These are phyloP conservation scores for Lignosus rhinocerotis DNA, from an alignment of 1,284 basidiomycete genomes.

Conservation along the genomic window DNA sequence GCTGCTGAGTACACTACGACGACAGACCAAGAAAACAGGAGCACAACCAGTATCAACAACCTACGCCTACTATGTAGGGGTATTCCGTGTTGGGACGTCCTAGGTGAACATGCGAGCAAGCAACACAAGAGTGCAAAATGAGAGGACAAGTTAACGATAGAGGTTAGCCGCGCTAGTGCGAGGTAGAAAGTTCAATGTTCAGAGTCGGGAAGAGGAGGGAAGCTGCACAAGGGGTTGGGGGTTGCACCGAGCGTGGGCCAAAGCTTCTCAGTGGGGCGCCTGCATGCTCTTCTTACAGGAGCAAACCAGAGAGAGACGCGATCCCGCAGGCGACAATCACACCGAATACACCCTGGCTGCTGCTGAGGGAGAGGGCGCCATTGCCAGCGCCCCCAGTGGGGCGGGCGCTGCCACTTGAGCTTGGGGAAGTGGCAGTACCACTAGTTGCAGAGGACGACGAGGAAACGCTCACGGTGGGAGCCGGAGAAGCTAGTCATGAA, in stretches of 20 bases:
- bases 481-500: slow-evolving; percentile 3
- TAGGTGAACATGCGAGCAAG: not conserved
- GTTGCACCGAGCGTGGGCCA: not conserved
- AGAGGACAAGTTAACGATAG: slow-evolving; percentile 16
- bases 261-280: slow-evolving; percentile 1
- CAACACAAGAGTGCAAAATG: slow-evolving; percentile 7
- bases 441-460: slow-evolving; percentile 10
- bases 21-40: not conserved
- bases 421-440: slow-evolving; percentile 12
- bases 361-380: slow-evolving; percentile 14
- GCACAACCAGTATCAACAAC: not conserved
- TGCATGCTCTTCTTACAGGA: slow-evolving; percentile 21
- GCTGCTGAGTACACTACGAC: not conserved
- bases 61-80: not conserved
- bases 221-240: slow-evolving; percentile 23
- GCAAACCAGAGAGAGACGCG: slow-evolving; percentile 28
- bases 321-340: slow-evolving; percentile 29
- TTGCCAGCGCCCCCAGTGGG: slow-evolving; percentile 4
- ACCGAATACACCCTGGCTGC: slow-evolving; percentile 22
- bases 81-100: not conserved
- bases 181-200: slow-evolving; percentile 13
- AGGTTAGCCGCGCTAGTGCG: slow-evolving; percentile 10
- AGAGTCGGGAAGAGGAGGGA: not conserved
- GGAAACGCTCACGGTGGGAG: slow-evolving; percentile 10
- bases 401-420: slow-evolving; percentile 10